Conservation (phyloP, 768 basidiomycete genomes). For the Neoboletus subvelutipes region DNA sequence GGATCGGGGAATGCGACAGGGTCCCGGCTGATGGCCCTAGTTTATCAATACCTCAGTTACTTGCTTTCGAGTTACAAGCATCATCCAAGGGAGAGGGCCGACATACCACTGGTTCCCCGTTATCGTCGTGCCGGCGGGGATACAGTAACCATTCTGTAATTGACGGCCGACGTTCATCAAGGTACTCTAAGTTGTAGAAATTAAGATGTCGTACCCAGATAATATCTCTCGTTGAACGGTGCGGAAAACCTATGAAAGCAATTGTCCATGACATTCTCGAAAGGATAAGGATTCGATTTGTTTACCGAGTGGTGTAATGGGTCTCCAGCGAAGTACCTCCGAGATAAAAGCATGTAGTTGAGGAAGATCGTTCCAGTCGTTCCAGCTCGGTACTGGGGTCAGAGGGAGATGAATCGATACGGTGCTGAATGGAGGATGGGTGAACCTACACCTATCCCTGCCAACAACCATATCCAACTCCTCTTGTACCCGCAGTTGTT, state of each 20-base stretch:
- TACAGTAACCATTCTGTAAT: slow-evolving; percentile 18
- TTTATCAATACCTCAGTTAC: neutral
- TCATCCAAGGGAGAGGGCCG: too few species aligned
- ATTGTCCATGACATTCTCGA: neutral
- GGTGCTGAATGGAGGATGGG: neutral
- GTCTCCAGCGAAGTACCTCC: slow-evolving; percentile 40
- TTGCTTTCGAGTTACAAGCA: neutral
- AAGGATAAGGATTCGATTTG: too few species aligned
- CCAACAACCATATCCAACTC: slow-evolving; percentile 55
- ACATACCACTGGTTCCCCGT: slow-evolving; percentile 22
- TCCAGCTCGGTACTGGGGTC: slow-evolving; percentile 36
- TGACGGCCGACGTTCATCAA: too few species aligned
- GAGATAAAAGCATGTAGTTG: too few species aligned
- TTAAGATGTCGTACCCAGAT: slow-evolving; percentile 46
- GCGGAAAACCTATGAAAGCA: slow-evolving; percentile 44
- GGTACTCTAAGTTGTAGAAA: too few species aligned
- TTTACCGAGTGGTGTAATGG: slow-evolving; percentile 32
- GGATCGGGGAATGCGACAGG: slow-evolving; percentile 53
- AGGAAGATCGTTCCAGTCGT: slow-evolving; percentile 32
- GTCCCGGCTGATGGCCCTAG: slow-evolving; percentile 55
- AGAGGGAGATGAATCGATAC: neutral
- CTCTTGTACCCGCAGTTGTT: slow-evolving; percentile 49
- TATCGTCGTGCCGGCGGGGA: slow-evolving; percentile 25
- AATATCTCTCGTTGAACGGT: slow-evolving; percentile 63
- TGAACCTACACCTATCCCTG: too few species aligned